Evolutionary conservation across 768 basidiomycete species (phyloP), one percentile per base, ranked within the genome.

Genomic region (Lactifluus piperatus): DNA sequence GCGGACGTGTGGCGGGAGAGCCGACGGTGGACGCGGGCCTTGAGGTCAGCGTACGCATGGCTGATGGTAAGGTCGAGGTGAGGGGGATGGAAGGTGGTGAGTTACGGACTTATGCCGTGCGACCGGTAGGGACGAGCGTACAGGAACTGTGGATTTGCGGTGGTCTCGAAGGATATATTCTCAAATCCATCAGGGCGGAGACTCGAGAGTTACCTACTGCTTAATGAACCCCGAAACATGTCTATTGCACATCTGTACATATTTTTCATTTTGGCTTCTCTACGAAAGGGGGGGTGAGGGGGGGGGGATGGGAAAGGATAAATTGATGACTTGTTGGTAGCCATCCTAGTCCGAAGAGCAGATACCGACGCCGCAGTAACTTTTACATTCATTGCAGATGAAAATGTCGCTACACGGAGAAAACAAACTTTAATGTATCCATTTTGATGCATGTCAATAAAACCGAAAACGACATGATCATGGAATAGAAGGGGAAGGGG

Each of bases 61-160:
- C 71, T 37, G 78, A 83, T 64, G 95, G 94, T 1, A 76, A 74
- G 60, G 81, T 94, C 10, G 73, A 76, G 22, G 79, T 97, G 51
- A 67, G 65, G 9, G 66, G 64, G 4, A 53, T 71, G 29, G 65
- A 68, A 2, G 34, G 7, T 18, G 70, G 70, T n/a, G 79, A 76
- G 11, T 74, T 78, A 65, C 81, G 78, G 69, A 77, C 73, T 62
- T 88, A 95, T 68, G 63, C 67, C 18, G 80, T 93, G 16, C 81
- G 87, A 37, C 81, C 86, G 10, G 86, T 99, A 6, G 97, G 97
- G 10, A 76, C 83, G 46, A 97, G 94, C 69, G 95, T 99, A 49
- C 97, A 99, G 75, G 95, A 99, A 73, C 75, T 99, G 44, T 98
- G 97, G 97, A 78, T 94, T 14, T 94, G 91, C 64, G 94, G 91